Percentiles rank a stretch among this genome's conserved stretches.
phyloP scores from a whole-genome alignment of 2,329 filamentous ascomycete genomes.

The Arthrobotrys pseudoclavata region DNA sequence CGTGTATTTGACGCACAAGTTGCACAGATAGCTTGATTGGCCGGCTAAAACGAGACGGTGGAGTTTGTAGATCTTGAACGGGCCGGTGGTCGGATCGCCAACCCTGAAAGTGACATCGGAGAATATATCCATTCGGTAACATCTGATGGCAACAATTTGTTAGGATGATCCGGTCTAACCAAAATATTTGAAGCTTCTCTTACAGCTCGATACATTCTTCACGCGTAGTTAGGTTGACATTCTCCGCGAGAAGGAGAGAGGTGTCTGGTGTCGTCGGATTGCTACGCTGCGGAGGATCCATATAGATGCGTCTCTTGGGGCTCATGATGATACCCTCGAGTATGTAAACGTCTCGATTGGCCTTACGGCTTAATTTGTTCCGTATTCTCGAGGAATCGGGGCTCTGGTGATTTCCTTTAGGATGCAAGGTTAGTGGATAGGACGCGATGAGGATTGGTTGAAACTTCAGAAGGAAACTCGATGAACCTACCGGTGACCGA shows the following conservation, averaged over 20 bases:
- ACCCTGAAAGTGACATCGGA: constrained; percentile 39
- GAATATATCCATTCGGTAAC: constrained; percentile 27
- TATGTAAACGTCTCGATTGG: neutral
- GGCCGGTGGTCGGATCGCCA: neutral
- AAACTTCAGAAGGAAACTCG: neutral
- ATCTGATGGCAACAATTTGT: constrained; percentile 6
- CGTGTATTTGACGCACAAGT: constrained; percentile 4
- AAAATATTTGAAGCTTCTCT: neutral
- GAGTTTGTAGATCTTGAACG: constrained; percentile 8
- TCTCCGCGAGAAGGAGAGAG: neutral
- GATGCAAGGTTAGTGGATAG: neutral
- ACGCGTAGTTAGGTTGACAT: constrained; percentile 1
- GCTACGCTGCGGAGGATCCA: constrained; percentile 5
- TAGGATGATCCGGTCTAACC: neutral
- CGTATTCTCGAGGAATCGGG: neutral
- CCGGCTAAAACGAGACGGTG: constrained; percentile 38
- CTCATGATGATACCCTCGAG: neutral
- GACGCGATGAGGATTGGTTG: neutral
- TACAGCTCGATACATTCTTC: constrained; percentile 45
- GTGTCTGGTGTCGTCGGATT: constrained; percentile 12
- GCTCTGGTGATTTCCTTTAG: neutral
- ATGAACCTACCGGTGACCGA: neutral
- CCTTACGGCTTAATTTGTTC: neutral
- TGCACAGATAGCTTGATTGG: constrained; percentile 22
- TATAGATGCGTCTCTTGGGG: constrained; percentile 1